phyloP scores from a whole-genome alignment of 83 land plant species.

The Diphasiastrum complanatum region DNA sequence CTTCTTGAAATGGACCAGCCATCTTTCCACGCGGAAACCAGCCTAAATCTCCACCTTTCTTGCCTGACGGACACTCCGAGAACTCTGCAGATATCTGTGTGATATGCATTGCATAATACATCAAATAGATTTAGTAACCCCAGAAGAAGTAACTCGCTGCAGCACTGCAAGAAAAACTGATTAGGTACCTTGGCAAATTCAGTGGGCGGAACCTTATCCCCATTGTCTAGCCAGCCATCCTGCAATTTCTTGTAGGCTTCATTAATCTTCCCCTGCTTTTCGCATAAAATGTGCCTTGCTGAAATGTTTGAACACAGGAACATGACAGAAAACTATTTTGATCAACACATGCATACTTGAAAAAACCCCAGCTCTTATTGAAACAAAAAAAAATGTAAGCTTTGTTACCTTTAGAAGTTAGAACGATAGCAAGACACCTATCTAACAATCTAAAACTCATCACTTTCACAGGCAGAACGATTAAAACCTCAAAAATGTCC shows the following conservation, averaged over 20 bases:
- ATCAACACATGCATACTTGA: neutral
- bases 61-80: conserved; percentile 98
- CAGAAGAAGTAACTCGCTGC: neutral
- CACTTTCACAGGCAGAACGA: no score
- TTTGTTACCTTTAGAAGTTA: no score
- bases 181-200: conserved; percentile 99
- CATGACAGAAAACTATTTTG: neutral
- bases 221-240: conserved; percentile 96
- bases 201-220: conserved; percentile 98
- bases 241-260: conserved; percentile 98
- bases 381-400: neutral
- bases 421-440: no score
- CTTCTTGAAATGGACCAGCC: conserved; percentile 99
- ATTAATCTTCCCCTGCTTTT: conserved; percentile 95
- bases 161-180: no score
- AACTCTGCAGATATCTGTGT: conserved; percentile 84
- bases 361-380: neutral
- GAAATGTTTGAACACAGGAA: conserved; percentile 15
- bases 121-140: no score
- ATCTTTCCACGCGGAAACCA: conserved; percentile 99
- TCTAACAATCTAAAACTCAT: no score
- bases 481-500: no score
- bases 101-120: no score
- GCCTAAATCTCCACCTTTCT: conserved; percentile 99
- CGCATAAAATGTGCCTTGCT: conserved; percentile 96